Evolutionary conservation across 495 filamentous ascomycete species (phyloP).

Genomic region (Stereocaulon alpinum): DNA sequence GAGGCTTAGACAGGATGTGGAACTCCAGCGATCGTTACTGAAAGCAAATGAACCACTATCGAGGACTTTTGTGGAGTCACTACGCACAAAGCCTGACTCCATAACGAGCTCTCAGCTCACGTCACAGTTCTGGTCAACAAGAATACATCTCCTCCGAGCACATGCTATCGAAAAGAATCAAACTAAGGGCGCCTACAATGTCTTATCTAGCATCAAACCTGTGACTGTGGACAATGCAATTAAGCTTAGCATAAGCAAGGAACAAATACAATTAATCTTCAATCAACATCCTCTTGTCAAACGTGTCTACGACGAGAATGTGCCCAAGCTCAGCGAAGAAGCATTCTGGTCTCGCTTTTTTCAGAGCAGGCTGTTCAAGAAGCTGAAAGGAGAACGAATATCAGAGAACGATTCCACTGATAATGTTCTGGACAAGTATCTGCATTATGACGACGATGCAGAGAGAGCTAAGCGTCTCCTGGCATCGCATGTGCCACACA

Average conservation of each 20-base stretch:
- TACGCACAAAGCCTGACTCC: constrained; percentile 67
- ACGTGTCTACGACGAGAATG: constrained; percentile 84
- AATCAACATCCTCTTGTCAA: constrained; percentile 85
- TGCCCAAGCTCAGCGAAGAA: constrained; percentile 67
- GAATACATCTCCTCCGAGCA: constrained; percentile 72
- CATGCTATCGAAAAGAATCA: constrained; percentile 85
- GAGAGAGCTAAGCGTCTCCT: constrained; percentile 39
- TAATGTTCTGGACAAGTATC: constrained; percentile 72
- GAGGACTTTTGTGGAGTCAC: constrained; percentile 71
- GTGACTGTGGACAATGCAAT: constrained; percentile 63
- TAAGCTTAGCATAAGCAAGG: constrained; percentile 75
- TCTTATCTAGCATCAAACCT: constrained; percentile 81
- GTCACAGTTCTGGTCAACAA: constrained; percentile 84
- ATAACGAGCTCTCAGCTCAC: constrained; percentile 69
- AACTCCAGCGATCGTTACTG: constrained; percentile 76
- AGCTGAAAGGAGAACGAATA: constrained; percentile 78
- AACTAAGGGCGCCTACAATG: constrained; percentile 79
- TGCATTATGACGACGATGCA: constrained; percentile 50
- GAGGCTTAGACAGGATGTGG: constrained; percentile 57
- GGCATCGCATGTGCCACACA: constrained; percentile 62
- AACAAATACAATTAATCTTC: constrained; percentile 89
- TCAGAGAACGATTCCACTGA: constrained; percentile 63
- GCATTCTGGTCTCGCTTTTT: constrained; percentile 94
- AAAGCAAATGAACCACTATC: constrained; percentile 61
- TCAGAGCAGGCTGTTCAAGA: constrained; percentile 76